Evolutionary conservation across 2,329 filamentous ascomycete genomes (phyloP).

Genomic region (Alternaria novae-zelandiae): DNA sequence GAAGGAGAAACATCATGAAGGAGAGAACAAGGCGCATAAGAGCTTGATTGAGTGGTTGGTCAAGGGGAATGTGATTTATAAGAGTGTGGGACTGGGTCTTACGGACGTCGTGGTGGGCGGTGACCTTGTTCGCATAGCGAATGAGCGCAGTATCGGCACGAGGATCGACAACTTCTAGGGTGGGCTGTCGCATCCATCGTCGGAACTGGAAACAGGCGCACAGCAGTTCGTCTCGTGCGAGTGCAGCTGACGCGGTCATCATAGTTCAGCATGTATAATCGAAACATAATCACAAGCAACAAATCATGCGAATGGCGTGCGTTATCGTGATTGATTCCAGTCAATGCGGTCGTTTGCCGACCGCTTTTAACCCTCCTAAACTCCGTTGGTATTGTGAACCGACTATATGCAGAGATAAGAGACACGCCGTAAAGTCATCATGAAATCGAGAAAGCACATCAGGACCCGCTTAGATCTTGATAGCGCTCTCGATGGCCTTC

Average conservation of each 20-base stretch:
- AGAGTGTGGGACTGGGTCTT: constrained; percentile 70
- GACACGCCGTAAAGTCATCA: constrained; percentile 47
- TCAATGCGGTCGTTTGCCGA: constrained; percentile 41
- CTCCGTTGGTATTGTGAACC: constrained; percentile 48
- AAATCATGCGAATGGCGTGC: constrained; percentile 37
- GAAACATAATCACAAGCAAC: constrained; percentile 18
- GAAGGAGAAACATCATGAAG: constrained; percentile 27
- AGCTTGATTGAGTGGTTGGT: constrained; percentile 65
- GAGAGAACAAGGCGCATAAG: constrained; percentile 44
- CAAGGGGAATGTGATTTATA: constrained; percentile 71
- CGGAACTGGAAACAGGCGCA: not conserved
- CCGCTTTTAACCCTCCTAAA: constrained; percentile 50
- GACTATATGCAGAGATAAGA: constrained; percentile 50
- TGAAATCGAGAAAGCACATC: constrained; percentile 32
- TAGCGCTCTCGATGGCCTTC: constrained; percentile 91
- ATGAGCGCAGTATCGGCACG: constrained; percentile 61
- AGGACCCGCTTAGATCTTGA: constrained; percentile 83
- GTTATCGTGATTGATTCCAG: constrained; percentile 45
- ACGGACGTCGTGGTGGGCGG: constrained; percentile 72
- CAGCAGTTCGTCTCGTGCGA: constrained; percentile 7
- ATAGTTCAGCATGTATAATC: not conserved
- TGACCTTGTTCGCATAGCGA: constrained; percentile 64
- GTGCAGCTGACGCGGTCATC: not conserved
- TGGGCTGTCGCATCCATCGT: not conserved
- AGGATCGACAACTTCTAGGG: constrained; percentile 57